Percentiles rank a stretch among this genome's conserved stretches.
phyloP scores from a whole-genome alignment of 169 alveolate genomes.

The Cryptosporidium bovis region DNA sequence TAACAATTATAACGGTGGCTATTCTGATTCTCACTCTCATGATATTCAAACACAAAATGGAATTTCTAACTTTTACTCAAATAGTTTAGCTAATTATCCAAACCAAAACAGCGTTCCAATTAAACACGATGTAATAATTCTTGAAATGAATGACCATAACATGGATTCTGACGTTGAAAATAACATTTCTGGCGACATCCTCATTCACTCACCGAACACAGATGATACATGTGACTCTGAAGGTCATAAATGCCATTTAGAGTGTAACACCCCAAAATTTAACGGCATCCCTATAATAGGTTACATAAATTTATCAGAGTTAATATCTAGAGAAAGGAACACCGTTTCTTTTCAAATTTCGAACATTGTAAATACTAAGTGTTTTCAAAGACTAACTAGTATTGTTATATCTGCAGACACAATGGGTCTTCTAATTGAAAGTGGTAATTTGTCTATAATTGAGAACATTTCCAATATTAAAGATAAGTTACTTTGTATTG shows the following conservation, averaged over 20 bases:
- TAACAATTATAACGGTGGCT: background rate
- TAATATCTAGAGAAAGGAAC: conserved; percentile 5
- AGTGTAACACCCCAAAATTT: background rate
- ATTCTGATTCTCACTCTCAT: too few species aligned
- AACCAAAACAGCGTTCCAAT: background rate
- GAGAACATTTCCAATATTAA: background rate
- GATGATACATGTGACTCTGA: conserved; percentile 50
- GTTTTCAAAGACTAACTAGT: conserved; percentile 38
- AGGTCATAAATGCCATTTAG: background rate
- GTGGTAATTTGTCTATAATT: conserved; percentile 25
- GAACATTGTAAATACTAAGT: conserved; percentile 29
- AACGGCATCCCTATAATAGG: conserved; percentile 34
- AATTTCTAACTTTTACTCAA: background rate
- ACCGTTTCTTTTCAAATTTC: background rate
- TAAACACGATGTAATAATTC: conserved; percentile 15
- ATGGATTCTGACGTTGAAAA: background rate
- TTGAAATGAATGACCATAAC: background rate
- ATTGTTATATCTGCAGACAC: conserved; percentile 19
- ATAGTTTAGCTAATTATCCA: background rate
- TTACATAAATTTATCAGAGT: conserved; percentile 19
- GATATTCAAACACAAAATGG: too few species aligned
- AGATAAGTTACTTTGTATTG: conserved; percentile 37
- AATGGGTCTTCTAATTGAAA: conserved; percentile 2
- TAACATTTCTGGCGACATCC: too few species aligned
- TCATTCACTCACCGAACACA: conserved; percentile 24